Evolutionary conservation across 1,284 basidiomycete species (phyloP).

Genomic region (Athelia sp.): DNA sequence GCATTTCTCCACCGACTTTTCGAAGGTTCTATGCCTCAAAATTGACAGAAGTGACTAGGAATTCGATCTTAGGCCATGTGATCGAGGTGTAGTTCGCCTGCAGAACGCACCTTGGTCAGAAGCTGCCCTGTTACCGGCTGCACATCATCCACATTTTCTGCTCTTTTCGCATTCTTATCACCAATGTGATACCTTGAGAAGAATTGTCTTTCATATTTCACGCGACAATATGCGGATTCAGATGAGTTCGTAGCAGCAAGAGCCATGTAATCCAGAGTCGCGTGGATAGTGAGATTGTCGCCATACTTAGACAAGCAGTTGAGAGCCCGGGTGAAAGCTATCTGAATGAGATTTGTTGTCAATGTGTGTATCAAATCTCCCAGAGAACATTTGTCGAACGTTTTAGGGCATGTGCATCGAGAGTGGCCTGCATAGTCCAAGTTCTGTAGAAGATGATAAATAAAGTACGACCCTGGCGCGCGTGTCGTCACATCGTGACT

Average conservation of each 20-base stretch:
- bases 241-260: conserved; percentile 73
- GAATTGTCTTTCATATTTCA: conserved; percentile 63
- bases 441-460: neutral
- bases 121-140: conserved; percentile 57
- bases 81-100: neutral
- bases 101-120: conserved; percentile 52
- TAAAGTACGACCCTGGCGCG: too few relatives aligned
- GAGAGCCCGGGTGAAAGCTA: conserved; percentile 70
- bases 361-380: conserved; percentile 6
- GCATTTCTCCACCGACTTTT: conserved; percentile 71
- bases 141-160: conserved; percentile 19
- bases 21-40: conserved; percentile 64
- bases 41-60: conserved; percentile 64
- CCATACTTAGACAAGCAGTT: conserved; percentile 75
- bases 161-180: conserved; percentile 14
- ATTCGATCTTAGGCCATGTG: conserved; percentile 1
- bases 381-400: conserved; percentile 28
- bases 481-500: neutral
- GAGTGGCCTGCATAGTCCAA: conserved; percentile 41
- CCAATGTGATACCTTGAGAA: conserved; percentile 61
- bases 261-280: conserved; percentile 51
- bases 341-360: conserved; percentile 12
- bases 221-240: conserved; percentile 75
- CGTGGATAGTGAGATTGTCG: conserved; percentile 69
- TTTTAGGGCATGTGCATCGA: conserved; percentile 41